A percentile compares a stretch with the other conserved stretches of the same genome.
Evolutionary conservation across 2,329 filamentous ascomycete species (phyloP).

Genomic region (Xylaria arbuscula): DNA sequence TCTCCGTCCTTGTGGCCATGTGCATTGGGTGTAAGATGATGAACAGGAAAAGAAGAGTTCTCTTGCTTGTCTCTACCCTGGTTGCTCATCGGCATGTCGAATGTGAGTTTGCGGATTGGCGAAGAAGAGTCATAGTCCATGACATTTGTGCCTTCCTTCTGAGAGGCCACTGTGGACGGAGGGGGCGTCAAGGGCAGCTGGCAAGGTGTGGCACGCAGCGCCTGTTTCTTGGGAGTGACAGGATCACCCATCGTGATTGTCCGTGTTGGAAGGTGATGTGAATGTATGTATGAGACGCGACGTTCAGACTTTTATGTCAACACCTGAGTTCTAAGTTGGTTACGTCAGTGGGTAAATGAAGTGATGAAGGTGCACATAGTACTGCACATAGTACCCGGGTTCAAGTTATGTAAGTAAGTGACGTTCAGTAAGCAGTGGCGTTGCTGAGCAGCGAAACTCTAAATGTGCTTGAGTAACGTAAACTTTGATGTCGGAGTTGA

Average conservation of each 20-base stretch:
- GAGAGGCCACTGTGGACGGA: background rate
- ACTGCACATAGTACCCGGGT: no score
- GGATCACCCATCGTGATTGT: constrained; percentile 17
- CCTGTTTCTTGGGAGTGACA: constrained; percentile 17
- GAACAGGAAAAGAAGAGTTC: no score
- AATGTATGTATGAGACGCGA: background rate
- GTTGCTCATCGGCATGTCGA: no score
- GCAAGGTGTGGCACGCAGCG: no score
- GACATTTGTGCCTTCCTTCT: background rate
- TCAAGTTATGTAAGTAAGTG: background rate
- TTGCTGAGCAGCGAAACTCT: background rate
- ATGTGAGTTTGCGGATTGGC: background rate
- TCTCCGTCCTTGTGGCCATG: no score
- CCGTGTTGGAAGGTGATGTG: background rate
- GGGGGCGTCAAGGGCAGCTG: constrained; percentile 17
- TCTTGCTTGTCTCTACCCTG: no score
- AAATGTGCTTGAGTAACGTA: background rate
- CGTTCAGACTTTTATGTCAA: background rate
- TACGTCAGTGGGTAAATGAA: background rate
- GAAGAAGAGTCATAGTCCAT: background rate
- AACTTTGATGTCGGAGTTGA: background rate
- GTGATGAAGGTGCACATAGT: background rate
- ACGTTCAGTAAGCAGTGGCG: background rate
- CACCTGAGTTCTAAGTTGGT: background rate
- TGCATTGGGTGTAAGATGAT: no score